phyloP scores from a whole-genome alignment of 768 basidiomycete genomes.

The Xanthoconium stramineum region DNA sequence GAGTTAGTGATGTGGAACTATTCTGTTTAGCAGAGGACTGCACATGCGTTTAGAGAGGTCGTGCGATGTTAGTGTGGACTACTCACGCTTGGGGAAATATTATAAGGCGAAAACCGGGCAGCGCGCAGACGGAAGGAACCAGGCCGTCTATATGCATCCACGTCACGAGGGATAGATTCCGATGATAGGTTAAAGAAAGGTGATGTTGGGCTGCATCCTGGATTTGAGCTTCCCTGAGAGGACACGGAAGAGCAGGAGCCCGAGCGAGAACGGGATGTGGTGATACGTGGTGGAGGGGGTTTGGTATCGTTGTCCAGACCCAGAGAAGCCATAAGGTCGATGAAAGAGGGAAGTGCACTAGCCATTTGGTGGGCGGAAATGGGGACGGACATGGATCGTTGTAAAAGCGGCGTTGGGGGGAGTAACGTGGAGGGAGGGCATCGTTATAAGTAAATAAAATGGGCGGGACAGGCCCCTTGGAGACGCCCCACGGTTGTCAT shows the following conservation, averaged over 20 bases:
- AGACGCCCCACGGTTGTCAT: constrained; percentile 39
- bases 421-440: constrained; percentile 13
- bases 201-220: constrained; percentile 29
- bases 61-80: background rate
- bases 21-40: constrained; percentile 44
- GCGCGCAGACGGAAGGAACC: constrained; percentile 25
- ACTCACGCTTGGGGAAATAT: constrained; percentile 28
- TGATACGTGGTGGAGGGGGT: constrained; percentile 29
- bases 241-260: constrained; percentile 48
- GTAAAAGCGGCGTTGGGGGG: constrained; percentile 15
- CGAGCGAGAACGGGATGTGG: constrained; percentile 30
- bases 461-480: constrained; percentile 23
- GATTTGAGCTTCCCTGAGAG: constrained; percentile 37
- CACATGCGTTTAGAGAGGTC: background rate
- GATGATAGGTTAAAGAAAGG: constrained; percentile 35
- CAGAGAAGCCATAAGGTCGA: constrained; percentile 82
- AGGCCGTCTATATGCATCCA: constrained; percentile 29
- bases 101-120: constrained; percentile 31
- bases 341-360: constrained; percentile 74
- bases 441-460: constrained; percentile 26
- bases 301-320: constrained; percentile 57
- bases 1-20: constrained; percentile 41
- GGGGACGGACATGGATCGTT: constrained; percentile 22
- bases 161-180: constrained; percentile 27
- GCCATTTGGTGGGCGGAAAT: constrained; percentile 49